Conservation (phyloP, 345 rosid genomes). For the Ailanthus altissimus region DNA sequence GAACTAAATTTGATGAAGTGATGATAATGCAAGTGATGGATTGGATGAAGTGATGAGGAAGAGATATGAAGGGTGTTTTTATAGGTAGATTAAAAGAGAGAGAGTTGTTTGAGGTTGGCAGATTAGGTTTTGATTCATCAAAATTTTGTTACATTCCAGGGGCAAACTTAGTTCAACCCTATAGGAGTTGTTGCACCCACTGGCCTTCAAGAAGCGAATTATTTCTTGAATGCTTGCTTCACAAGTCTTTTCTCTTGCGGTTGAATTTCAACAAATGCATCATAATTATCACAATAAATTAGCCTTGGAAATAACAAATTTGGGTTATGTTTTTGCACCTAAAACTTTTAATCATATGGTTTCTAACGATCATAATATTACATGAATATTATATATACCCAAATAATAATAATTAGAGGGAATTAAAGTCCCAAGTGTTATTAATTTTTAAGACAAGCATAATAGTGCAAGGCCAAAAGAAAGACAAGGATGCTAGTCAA, state of each 20-base stretch:
- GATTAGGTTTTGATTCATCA: slow-evolving; percentile 60
- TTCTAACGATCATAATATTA: no score
- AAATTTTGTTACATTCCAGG: slow-evolving; percentile 16
- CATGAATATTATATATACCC: not conserved
- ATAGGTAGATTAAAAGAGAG: slow-evolving; percentile 30
- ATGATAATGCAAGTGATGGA: not conserved
- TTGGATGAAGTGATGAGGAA: slow-evolving; percentile 10
- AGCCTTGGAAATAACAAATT: not conserved
- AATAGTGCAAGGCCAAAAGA: slow-evolving; percentile 15
- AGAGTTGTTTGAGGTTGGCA: slow-evolving; percentile 50
- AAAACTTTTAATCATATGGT: not conserved
- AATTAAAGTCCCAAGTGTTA: not conserved
- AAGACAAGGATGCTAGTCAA: slow-evolving; percentile 25
- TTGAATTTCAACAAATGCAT: slow-evolving; percentile 22
- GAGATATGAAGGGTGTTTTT: slow-evolving; percentile 21
- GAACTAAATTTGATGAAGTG: not conserved
- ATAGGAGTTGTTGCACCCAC: slow-evolving; percentile 67
- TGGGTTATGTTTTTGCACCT: not conserved
- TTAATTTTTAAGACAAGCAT: not conserved
- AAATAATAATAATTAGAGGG: not conserved
- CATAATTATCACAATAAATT: not conserved
- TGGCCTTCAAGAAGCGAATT: slow-evolving; percentile 28
- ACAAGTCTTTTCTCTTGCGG: slow-evolving; percentile 30
- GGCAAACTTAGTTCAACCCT: slow-evolving; percentile 40
- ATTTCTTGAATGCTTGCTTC: slow-evolving; percentile 39